These are phyloP conservation scores for Termitomyces sp. DNA, from an alignment of 768 basidiomycete species.

Conservation along the genomic window DNA sequence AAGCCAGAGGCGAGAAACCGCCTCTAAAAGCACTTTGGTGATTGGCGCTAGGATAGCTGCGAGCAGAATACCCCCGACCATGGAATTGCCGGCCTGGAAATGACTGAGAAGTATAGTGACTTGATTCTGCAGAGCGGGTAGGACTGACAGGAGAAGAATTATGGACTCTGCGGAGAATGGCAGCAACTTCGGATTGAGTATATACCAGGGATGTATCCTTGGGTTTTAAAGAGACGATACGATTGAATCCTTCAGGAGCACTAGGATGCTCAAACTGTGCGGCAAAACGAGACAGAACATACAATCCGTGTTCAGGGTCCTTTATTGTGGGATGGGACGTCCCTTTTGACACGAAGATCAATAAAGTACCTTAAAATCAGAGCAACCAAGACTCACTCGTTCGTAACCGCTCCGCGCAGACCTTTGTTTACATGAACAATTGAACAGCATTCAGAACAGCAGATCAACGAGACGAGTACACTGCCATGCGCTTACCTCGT, in stretches of 20 bases:
- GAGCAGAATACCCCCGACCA: constrained; percentile 22
- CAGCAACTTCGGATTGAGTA: constrained; percentile 45
- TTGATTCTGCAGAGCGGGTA: constrained; percentile 6
- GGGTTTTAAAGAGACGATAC: constrained; percentile 45
- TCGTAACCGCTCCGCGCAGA: constrained; percentile 58
- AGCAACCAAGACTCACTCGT: constrained; percentile 41
- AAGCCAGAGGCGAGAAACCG: constrained; percentile 4
- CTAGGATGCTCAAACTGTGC: constrained; percentile 55
- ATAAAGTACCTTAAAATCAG: constrained; percentile 1
- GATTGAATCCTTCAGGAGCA: constrained; percentile 62
- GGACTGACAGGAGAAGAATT: constrained; percentile 34
- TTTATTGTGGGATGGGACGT: constrained; percentile 75
- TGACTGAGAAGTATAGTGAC: constrained; percentile 12
- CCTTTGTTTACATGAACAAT: constrained; percentile 42
- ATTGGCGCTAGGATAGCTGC: constrained; percentile 17
- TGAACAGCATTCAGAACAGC: constrained; percentile 3
- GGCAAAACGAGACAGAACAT: constrained; percentile 63
- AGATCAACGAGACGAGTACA: background rate
- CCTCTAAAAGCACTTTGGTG: constrained; percentile 13
- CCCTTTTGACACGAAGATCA: constrained; percentile 38
- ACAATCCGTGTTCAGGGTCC: constrained; percentile 50
- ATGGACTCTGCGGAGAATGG: constrained; percentile 49
- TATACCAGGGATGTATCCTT: constrained; percentile 42
- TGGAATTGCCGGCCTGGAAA: constrained; percentile 16
- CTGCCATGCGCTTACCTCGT: constrained; percentile 49